Base-by-base conservation (phyloP, 2,329 filamentous ascomycete species). In the Ophiocordyceps robertsii region DNA sequence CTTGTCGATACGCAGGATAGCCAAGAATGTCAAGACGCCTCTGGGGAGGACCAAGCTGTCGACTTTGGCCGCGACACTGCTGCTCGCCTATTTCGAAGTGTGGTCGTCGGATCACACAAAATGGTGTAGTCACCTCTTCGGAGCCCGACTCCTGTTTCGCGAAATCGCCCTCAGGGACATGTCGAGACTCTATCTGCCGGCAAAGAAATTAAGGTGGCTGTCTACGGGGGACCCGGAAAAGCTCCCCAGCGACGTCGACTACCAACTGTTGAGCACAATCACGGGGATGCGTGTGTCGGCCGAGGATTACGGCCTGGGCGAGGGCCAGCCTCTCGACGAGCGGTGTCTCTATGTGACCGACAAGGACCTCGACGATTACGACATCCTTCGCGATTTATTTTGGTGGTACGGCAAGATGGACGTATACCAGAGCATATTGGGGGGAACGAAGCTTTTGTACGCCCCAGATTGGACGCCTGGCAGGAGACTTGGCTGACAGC, bases 361-460 rank as follows among this genome's bases (percentile, higher is more conserved):
- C 31, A 70, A 66, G 47, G 89, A 96, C 46, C 72, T 94, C 39
- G 80, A 86, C 47, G 80, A 75, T 35, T 94, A 84, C 54, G 84
- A 92, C 53, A 81, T 84, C 14, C 70, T 92, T 33, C 78, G 84
- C 49, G 92, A 96, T 61, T 64, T 96, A 6, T 93, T 84, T 56
- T 98, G 90, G 89, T 95, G 88, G 84, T 95, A 89, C 58, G 82
- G 77, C 53, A 94, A 95, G 61, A 92, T 95, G 68, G 92, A 96
- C 58, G 78, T 84, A 9, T 93, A 90, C 52, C 90, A 95, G 59
- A 88, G 85, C 56, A 77, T 95, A 46, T 67, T 96, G 21, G 92
- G 89, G 50, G 90, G 87, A 9, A 89, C 90, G 36, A 74, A 74
- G 47, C 68, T 93, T 38, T 81, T 95, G 87, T 95, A 68, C 72